Evolutionary conservation across 1,284 basidiomycete species (phyloP).

Genomic region (Rhodotorula mucilaginosa): DNA sequence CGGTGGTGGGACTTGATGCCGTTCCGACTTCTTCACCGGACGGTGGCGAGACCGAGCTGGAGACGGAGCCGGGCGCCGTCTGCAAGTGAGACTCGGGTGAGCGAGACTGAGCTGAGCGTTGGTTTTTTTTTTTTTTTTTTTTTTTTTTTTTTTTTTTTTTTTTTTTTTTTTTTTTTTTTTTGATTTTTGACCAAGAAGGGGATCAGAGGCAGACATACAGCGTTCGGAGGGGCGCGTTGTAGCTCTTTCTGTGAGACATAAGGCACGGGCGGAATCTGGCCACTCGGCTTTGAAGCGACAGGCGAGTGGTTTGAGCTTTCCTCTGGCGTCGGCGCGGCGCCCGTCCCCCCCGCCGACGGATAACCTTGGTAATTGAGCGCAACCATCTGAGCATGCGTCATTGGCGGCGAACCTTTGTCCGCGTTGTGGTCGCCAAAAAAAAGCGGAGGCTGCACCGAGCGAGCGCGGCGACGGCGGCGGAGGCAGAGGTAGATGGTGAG

Average conservation of each 20-base stretch:
- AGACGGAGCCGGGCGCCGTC: background rate
- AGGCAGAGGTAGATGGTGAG: constrained; percentile 1
- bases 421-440: background rate
- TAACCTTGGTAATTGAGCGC: constrained; percentile 4
- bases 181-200: background rate
- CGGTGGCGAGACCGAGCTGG: background rate
- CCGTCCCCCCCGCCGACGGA: background rate
- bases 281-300: background rate
- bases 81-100: no score
- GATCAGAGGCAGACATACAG: background rate
- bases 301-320: background rate
- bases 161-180: no score
- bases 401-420: background rate
- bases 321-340: no score
- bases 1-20: background rate
- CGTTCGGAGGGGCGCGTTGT: background rate
- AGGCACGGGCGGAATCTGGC: background rate
- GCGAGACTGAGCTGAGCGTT: background rate
- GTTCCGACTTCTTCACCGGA: background rate
- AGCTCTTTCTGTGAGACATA: background rate
- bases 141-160: no score
- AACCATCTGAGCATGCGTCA: constrained; percentile 16
- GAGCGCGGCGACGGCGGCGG: constrained; percentile 11
- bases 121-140: no score
- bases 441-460: background rate